These are phyloP conservation scores for Penicillium occitanis DNA, from an alignment of 2,329 filamentous ascomycete species.

Conservation along the genomic window DNA sequence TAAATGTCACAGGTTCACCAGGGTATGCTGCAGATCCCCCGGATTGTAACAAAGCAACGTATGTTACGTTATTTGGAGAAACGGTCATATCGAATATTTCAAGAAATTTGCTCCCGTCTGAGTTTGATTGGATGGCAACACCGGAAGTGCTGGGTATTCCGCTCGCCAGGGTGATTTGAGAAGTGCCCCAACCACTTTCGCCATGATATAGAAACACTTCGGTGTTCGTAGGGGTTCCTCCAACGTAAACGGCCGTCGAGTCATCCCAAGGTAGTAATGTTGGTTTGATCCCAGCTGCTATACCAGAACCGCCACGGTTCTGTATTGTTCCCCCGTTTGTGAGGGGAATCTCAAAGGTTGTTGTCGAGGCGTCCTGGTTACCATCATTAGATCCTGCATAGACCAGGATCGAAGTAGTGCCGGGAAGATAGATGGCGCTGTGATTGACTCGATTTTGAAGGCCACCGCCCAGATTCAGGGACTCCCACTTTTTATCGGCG, in stretches of 20 bases:
- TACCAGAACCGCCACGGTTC: slow-evolving; percentile 56
- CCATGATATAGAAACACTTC: slow-evolving; percentile 72
- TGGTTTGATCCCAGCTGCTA: slow-evolving; percentile 65
- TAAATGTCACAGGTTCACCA: slow-evolving; percentile 51
- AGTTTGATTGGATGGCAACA: slow-evolving; percentile 65
- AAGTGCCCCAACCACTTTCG: slow-evolving; percentile 63
- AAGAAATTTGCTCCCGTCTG: slow-evolving; percentile 75
- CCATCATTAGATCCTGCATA: slow-evolving; percentile 74
- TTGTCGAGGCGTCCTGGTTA: slow-evolving; percentile 58
- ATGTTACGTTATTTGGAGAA: slow-evolving; percentile 72
- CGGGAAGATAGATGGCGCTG: slow-evolving; percentile 70
- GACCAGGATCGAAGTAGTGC: slow-evolving; percentile 70
- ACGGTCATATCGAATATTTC: slow-evolving; percentile 73
- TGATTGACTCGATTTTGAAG: slow-evolving; percentile 72
- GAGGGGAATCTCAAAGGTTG: slow-evolving; percentile 73
- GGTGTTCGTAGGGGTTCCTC: slow-evolving; percentile 66
- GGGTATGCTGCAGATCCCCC: slow-evolving; percentile 54
- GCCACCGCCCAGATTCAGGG: slow-evolving; percentile 52
- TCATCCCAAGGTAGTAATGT: slow-evolving; percentile 73
- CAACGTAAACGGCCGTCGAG: slow-evolving; percentile 69
- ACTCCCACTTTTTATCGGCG: slow-evolving; percentile 58
- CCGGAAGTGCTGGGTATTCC: slow-evolving; percentile 62
- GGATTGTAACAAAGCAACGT: slow-evolving; percentile 65
- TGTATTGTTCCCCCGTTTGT: slow-evolving; percentile 58
- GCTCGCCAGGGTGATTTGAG: slow-evolving; percentile 62